phyloP scores from a whole-genome alignment of 176 grass and related monocot species.

The Cenchrus purpureus region DNA sequence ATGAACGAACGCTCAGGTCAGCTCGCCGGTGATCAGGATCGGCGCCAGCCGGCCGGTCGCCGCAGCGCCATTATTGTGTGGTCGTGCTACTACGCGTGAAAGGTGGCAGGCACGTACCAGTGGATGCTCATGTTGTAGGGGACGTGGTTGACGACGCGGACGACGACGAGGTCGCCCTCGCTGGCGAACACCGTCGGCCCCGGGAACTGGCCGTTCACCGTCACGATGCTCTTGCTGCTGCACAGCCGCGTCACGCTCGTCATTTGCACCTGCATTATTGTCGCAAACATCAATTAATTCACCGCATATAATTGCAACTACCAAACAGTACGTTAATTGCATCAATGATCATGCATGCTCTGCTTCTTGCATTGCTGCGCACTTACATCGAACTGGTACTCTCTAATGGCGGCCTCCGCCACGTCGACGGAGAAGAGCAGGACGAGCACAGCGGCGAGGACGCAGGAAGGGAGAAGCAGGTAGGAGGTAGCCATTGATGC shows the following conservation, averaged over 20 bases:
- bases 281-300: neutral
- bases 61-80: neutral
- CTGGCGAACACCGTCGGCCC: constrained; percentile 67
- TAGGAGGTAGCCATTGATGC: constrained; percentile 33
- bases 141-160: constrained; percentile 80
- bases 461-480: constrained; percentile 26
- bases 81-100: neutral
- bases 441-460: constrained; percentile 31
- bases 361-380: neutral
- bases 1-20: neutral
- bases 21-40: neutral
- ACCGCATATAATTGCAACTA: neutral
- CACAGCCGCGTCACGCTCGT: constrained; percentile 73
- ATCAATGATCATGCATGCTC: too few species aligned
- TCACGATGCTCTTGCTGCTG: constrained; percentile 75
- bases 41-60: neutral
- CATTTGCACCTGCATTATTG: constrained; percentile 59
- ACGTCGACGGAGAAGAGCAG: constrained; percentile 28
- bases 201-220: constrained; percentile 79
- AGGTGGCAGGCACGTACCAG: constrained; percentile 40
- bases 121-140: constrained; percentile 78
- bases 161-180: constrained; percentile 70
- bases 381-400: constrained; percentile 80
- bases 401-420: constrained; percentile 53
- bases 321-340: neutral